phyloP scores from a whole-genome alignment of 2,329 filamentous ascomycete species.

The Alternaria consortialis region DNA sequence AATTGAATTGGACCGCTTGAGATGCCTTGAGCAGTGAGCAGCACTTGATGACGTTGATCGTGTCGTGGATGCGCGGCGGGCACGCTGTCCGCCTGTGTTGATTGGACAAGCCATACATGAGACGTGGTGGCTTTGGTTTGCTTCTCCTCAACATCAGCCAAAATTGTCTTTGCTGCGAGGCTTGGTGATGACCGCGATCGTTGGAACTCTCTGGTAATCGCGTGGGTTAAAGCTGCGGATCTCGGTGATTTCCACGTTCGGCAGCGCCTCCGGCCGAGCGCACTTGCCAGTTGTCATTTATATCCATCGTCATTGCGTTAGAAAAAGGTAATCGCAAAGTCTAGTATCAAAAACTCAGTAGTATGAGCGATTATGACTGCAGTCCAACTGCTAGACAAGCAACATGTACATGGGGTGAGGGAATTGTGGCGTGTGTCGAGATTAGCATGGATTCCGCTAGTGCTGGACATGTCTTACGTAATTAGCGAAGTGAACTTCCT shows the following conservation, averaged over 20 bases:
- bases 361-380: not conserved
- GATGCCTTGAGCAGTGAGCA: not conserved
- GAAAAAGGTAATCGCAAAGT: not conserved
- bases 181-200: not conserved
- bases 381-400: not conserved
- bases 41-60: not conserved
- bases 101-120: not conserved
- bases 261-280: not conserved
- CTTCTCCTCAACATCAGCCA: conserved; percentile 3
- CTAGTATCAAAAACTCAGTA: not conserved
- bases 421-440: conserved; percentile 7
- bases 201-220: not conserved
- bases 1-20: not conserved
- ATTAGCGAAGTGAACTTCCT: not conserved
- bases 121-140: not conserved
- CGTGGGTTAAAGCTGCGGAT: not conserved
- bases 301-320: not conserved
- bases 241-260: not conserved
- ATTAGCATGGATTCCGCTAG: not conserved
- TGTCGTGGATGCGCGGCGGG: not conserved
- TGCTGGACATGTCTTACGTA: not conserved
- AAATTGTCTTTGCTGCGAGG: not conserved
- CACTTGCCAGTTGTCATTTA: not conserved
- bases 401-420: too few species aligned
- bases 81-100: not conserved